Conservation (phyloP, 164 flowering plant species). For the Brasenia schreberi region DNA sequence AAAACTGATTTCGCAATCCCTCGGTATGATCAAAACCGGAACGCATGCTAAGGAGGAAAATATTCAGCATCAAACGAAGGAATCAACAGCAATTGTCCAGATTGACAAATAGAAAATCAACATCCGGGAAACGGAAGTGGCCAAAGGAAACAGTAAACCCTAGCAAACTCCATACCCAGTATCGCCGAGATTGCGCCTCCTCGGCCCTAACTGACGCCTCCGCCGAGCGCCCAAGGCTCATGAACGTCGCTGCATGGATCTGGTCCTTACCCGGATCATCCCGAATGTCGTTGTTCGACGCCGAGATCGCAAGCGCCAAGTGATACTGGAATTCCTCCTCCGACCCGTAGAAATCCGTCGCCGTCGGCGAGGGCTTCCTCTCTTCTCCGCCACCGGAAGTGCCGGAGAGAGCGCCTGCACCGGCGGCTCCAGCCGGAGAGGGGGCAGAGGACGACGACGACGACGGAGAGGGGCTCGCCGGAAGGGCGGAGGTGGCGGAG, state of each 20-base stretch:
- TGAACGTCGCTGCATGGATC: conserved; percentile 69
- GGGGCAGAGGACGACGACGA: conserved; percentile 5
- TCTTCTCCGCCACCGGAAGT: not conserved
- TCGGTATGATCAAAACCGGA: too few relatives aligned
- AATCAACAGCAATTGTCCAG: too few relatives aligned
- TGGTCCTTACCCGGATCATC: conserved; percentile 42
- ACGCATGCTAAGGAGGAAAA: too few relatives aligned
- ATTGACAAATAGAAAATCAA: too few relatives aligned
- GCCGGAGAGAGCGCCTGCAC: not conserved
- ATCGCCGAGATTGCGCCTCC: conserved; percentile 39
- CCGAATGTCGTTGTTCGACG: conserved; percentile 47
- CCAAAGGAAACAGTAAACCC: not conserved
- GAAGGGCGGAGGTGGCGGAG: conserved; percentile 3
- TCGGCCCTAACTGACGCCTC: conserved; percentile 20
- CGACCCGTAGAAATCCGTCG: conserved; percentile 41
- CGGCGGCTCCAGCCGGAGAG: not conserved
- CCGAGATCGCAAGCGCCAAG: conserved; percentile 89
- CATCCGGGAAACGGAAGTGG: not conserved
- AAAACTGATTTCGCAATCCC: too few relatives aligned
- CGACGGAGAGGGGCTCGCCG: conserved; percentile 14
- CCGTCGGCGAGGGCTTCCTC: not conserved
- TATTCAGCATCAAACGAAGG: too few relatives aligned
- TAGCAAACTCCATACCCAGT: conserved; percentile 46
- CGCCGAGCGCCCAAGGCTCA: conserved; percentile 13
- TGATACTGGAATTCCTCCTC: conserved; percentile 95